phyloP scores from a whole-genome alignment of 441 rosid genomes.

The Flueggea neowawraea region DNA sequence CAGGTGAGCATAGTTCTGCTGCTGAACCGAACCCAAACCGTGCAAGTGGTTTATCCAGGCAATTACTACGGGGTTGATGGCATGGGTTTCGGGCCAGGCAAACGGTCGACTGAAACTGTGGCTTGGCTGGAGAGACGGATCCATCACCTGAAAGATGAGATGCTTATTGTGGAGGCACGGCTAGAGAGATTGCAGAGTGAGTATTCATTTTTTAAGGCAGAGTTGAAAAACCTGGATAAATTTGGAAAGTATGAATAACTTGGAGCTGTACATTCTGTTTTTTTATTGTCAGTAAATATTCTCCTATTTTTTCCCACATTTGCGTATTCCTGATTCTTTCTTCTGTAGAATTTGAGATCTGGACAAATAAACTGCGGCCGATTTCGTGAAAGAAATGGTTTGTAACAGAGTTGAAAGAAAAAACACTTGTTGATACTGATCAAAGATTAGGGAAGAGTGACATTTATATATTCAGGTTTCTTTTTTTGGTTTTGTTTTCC shows the following conservation, averaged over 20 bases:
- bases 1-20: constrained; percentile 72
- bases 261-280: constrained; percentile 1
- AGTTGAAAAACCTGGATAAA: constrained; percentile 46
- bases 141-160: constrained; percentile 77
- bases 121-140: constrained; percentile 76
- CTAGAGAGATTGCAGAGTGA: constrained; percentile 75
- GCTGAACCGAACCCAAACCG: constrained; percentile 50
- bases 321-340: neutral
- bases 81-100: constrained; percentile 23
- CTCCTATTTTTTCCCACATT: neutral
- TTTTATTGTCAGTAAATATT: neutral
- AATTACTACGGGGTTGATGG: constrained; percentile 28
- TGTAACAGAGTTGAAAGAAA: too few species aligned
- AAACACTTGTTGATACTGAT: too few species aligned
- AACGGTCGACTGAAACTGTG: constrained; percentile 36
- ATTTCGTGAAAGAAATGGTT: too few species aligned
- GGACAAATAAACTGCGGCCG: too few species aligned
- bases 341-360: too few species aligned
- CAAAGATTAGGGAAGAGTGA: too few species aligned
- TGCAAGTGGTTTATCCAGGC: constrained; percentile 32
- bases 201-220: constrained; percentile 55
- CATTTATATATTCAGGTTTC: too few species aligned
- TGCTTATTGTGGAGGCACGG: constrained; percentile 68
- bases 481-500: too few species aligned
- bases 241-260: constrained; percentile 21